Evolutionary conservation across 2,329 filamentous ascomycete species (phyloP), one percentile per base, ranked within the genome.

Genomic region (Dothideomycetes sp.): DNA sequence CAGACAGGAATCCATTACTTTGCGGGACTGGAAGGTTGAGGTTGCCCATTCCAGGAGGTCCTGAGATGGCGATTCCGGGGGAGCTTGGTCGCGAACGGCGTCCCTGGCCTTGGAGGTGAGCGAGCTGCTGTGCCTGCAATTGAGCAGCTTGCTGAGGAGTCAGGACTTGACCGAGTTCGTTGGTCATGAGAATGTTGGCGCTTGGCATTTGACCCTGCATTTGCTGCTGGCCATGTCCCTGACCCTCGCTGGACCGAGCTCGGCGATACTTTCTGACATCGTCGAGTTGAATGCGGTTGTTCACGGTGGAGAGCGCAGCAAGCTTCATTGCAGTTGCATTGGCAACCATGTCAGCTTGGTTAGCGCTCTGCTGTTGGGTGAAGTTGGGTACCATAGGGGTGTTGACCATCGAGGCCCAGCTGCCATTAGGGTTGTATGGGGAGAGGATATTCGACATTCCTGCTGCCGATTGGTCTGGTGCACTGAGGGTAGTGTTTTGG

Each of bases 281-380:
- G 54, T 98, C 91, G 43, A 98, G 72, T 38, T 91, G 88, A 54
- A 98, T 94, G 31, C 91, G 84, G 61, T 96, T 98, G 68, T 96
- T 98, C 36, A 98, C 91, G 3, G 91, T 98, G 4, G 89, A 96
- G 34, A 98, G 70, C 14, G 91, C 91, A 34, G 91, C 91, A 37
- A 98, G 75, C 62, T 98, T 98, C 91, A 98, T 98, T 16, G 91
- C 91, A 12, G 91, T 96, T 18, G 91, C 91, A 57, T 96, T 98
- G 43, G 91, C 91, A 42, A 98, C 83, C 89, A 96, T 96, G 55
- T 98, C 91, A 12, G 87, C 88, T 59, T 95, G 88, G 41, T 74
- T 79, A 46, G 70, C 64, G 30, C 64, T 64, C 50, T 69, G 70
- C 51, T 69, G 71, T 19, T 61, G 61, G 45, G 52, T 81, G 61